phyloP scores from a whole-genome alignment of 768 basidiomycete genomes.

The Roridomyces roridus region DNA sequence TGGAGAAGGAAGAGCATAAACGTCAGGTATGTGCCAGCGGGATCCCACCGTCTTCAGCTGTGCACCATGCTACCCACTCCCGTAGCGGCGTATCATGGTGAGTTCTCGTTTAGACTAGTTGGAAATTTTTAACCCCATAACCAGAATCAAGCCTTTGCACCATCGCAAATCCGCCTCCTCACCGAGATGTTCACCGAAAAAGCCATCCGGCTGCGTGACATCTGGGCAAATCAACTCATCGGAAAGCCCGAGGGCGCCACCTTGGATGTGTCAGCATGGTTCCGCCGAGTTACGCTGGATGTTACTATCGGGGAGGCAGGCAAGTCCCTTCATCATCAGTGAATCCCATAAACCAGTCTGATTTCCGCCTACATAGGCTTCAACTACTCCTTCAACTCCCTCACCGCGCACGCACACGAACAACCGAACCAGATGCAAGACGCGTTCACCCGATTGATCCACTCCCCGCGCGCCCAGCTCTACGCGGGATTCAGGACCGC shows the following conservation, averaged over 20 bases:
- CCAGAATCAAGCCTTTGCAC: slow-evolving; percentile 53
- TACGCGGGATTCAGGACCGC: background rate
- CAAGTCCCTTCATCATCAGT: too few relatives aligned
- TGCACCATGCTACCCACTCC: too few relatives aligned
- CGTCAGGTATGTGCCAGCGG: slow-evolving; percentile 45
- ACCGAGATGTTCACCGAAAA: slow-evolving; percentile 43
- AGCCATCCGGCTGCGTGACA: slow-evolving; percentile 40
- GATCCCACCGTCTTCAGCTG: too few relatives aligned
- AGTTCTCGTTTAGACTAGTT: background rate
- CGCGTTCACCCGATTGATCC: background rate
- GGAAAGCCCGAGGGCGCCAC: slow-evolving; percentile 20
- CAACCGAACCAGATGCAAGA: background rate
- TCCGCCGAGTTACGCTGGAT: slow-evolving; percentile 43
- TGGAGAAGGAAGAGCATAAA: slow-evolving; percentile 43
- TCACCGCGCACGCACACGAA: background rate
- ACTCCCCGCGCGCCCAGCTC: background rate
- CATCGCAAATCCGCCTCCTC: slow-evolving; percentile 45
- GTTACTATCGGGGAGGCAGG: slow-evolving; percentile 49
- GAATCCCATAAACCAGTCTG: background rate
- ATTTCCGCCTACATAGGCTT: background rate
- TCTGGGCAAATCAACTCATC: slow-evolving; percentile 32
- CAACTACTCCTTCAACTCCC: background rate
- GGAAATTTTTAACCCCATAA: background rate
- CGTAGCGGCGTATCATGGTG: background rate
- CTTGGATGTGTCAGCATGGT: slow-evolving; percentile 39